phyloP scores from a whole-genome alignment of 257 asterid species.

The Solanum ossicruentum region DNA sequence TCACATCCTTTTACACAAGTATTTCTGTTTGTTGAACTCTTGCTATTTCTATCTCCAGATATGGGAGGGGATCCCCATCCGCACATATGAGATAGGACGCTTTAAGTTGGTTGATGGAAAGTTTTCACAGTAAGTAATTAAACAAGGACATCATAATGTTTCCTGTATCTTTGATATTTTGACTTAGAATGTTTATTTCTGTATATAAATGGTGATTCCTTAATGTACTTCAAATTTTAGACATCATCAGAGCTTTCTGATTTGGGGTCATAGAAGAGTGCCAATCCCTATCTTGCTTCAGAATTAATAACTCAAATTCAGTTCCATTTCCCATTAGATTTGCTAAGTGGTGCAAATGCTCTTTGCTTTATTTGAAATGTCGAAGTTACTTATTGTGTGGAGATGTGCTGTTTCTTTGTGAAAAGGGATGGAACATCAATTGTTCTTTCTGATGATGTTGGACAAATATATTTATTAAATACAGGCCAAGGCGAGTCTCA shows the following conservation, averaged over 20 bases:
- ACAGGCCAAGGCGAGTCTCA: constrained; percentile 99
- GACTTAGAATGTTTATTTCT: background rate
- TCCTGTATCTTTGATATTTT: background rate
- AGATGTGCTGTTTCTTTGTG: constrained; percentile 22
- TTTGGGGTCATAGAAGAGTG: background rate
- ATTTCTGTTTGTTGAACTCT: background rate
- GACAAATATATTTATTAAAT: constrained; percentile 82
- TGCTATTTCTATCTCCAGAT: constrained; percentile 37
- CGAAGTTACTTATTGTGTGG: background rate
- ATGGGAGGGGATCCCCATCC: constrained; percentile 93
- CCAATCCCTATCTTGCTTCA: background rate
- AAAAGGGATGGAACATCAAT: constrained; percentile 96
- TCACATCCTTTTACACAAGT: background rate
- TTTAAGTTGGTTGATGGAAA: constrained; percentile 93
- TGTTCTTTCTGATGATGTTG: constrained; percentile 96
- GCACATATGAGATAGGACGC: constrained; percentile 73
- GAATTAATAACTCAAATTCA: background rate
- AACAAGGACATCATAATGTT: background rate
- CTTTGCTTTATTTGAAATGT: background rate
- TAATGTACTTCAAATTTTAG: background rate
- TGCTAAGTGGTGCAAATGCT: background rate
- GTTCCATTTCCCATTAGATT: background rate
- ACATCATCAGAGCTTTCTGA: background rate
- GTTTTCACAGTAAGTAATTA: constrained; percentile 80
- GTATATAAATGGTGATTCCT: background rate